Conservation (phyloP, 805 yeast genomes). For the Torulaspora franciscae region DNA sequence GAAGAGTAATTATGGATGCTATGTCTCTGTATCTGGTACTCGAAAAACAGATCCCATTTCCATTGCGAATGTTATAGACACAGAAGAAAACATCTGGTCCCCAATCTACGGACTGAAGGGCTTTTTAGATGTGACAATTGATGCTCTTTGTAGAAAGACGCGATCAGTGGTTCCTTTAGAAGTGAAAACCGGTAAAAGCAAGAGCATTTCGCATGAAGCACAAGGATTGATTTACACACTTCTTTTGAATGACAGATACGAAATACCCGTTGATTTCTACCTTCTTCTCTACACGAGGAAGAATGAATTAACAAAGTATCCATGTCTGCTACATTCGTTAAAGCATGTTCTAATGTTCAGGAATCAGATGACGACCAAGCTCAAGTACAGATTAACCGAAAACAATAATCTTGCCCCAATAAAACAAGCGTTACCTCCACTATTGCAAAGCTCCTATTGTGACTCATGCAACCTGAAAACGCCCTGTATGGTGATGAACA, state of each 20-base stretch:
- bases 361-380: conserved; percentile 57
- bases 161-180: conserved; percentile 74
- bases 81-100: conserved; percentile 90
- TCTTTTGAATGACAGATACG: conserved; percentile 74
- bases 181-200: conserved; percentile 74
- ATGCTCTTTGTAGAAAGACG: conserved; percentile 45
- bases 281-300: conserved; percentile 70
- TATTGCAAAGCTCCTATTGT: conserved; percentile 50
- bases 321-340: conserved; percentile 51
- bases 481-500: conserved; percentile 62
- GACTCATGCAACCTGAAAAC: conserved; percentile 53
- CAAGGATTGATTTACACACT: conserved; percentile 81
- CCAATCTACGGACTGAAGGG: conserved; percentile 89
- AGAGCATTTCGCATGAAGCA: conserved; percentile 67
- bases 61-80: conserved; percentile 63
- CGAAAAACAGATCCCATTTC: conserved; percentile 42
- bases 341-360: conserved; percentile 66
- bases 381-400: conserved; percentile 41
- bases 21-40: conserved; percentile 28
- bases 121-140: conserved; percentile 79
- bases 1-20: conserved; percentile 27
- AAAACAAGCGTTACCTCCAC: conserved; percentile 46
- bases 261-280: conserved; percentile 57
- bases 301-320: conserved; percentile 50
- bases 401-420: conserved; percentile 8